A percentile compares a stretch with the other conserved stretches of the same genome.
phyloP scores from a whole-genome alignment of 2,329 filamentous ascomycete species.

The Exophiala aquamarina region DNA sequence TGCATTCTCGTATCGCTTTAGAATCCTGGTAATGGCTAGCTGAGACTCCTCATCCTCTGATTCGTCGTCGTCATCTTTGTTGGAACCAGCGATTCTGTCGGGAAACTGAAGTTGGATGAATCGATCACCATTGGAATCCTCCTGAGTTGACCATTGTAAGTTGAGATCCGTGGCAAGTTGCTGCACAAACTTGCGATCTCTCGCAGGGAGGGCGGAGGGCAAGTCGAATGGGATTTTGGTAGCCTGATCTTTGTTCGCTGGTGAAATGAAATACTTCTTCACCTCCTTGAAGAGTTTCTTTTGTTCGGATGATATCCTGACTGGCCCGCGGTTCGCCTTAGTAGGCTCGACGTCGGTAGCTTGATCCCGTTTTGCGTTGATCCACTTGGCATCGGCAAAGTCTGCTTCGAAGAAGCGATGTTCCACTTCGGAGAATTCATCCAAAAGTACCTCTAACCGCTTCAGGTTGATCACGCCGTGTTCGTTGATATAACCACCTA shows the following conservation, averaged over 20 bases:
- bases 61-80: constrained; percentile 55
- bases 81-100: constrained; percentile 1
- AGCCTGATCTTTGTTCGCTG: constrained; percentile 52
- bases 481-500: constrained; percentile 95
- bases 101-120: constrained; percentile 66
- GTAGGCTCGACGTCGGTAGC: constrained; percentile 60
- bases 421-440: constrained; percentile 85
- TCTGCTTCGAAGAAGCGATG: constrained; percentile 91
- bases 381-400: constrained; percentile 85
- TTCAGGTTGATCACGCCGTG: constrained; percentile 86
- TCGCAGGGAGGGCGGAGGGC: constrained; percentile 69
- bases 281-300: constrained; percentile 79
- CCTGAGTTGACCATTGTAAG: constrained; percentile 64
- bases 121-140: constrained; percentile 64
- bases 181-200: constrained; percentile 90
- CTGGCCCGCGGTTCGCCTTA: constrained; percentile 53
- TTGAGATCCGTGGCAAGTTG: constrained; percentile 72
- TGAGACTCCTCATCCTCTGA: constrained; percentile 81
- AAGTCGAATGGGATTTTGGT: constrained; percentile 65
- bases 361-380: constrained; percentile 79
- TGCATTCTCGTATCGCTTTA: constrained; percentile 89
- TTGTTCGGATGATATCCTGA: constrained; percentile 72
- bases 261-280: constrained; percentile 76
- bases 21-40: constrained; percentile 78
- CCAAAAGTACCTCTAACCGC: constrained; percentile 73